Conservation (phyloP, 2,329 filamentous ascomycete species). For the Xenosphaeropsis pyriputrescens region DNA sequence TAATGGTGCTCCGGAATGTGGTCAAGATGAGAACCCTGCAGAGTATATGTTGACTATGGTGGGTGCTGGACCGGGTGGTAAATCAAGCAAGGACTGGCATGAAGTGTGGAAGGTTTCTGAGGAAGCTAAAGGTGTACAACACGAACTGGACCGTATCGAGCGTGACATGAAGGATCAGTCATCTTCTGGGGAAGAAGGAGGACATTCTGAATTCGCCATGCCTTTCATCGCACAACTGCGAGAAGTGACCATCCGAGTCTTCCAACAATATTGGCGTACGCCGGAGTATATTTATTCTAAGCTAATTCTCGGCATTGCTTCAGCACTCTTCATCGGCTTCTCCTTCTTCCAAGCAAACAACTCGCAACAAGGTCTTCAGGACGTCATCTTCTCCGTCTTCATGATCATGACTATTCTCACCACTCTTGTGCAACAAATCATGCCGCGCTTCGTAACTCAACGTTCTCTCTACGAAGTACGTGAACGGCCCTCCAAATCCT, state of each 20-base stretch:
- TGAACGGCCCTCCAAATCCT: slow-evolving; percentile 18
- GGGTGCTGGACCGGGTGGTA: slow-evolving; percentile 45
- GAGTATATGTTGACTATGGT: slow-evolving; percentile 49
- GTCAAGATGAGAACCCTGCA: slow-evolving; percentile 59
- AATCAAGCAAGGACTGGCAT: slow-evolving; percentile 45
- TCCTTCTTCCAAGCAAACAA: slow-evolving; percentile 48
- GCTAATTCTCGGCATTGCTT: slow-evolving; percentile 33
- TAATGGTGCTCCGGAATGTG: slow-evolving; percentile 52
- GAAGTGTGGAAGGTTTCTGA: slow-evolving; percentile 21
- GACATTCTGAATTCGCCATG: slow-evolving; percentile 56
- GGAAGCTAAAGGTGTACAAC: slow-evolving; percentile 17
- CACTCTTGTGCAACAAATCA: slow-evolving; percentile 48
- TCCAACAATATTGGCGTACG: slow-evolving; percentile 67
- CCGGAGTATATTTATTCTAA: slow-evolving; percentile 67
- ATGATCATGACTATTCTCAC: slow-evolving; percentile 59
- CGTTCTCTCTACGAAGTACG: slow-evolving; percentile 49
- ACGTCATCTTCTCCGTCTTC: slow-evolving; percentile 59
- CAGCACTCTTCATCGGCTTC: slow-evolving; percentile 48
- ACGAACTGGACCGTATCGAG: slow-evolving; percentile 17
- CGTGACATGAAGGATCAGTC: slow-evolving; percentile 8
- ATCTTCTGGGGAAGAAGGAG: slow-evolving; percentile 33
- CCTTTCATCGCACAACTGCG: slow-evolving; percentile 52
- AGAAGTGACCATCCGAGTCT: slow-evolving; percentile 52
- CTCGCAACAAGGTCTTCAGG: slow-evolving; percentile 51
- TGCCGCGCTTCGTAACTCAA: slow-evolving; percentile 57